Conservation (phyloP, 2,329 filamentous ascomycete genomes). For the Teratosphaeria viscida region DNA sequence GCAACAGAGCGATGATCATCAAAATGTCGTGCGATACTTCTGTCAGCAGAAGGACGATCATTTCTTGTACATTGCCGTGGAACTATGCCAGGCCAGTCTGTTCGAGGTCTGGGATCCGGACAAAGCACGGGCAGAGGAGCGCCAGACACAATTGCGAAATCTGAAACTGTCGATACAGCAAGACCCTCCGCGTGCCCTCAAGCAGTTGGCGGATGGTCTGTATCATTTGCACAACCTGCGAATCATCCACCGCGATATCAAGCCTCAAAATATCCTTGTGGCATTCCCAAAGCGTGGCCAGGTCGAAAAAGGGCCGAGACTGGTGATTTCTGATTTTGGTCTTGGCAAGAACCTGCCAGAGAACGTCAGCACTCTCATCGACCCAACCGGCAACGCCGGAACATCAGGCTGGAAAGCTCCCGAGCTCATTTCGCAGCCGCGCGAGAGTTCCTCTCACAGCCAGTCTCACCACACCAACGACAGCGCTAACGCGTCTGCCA, state of each 20-base stretch:
- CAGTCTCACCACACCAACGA: slow-evolving; percentile 31
- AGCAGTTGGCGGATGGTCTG: slow-evolving; percentile 83
- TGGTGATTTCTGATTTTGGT: slow-evolving; percentile 95
- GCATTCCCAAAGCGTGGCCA: slow-evolving; percentile 57
- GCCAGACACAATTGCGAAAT: slow-evolving; percentile 31
- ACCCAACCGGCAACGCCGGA: slow-evolving; percentile 86
- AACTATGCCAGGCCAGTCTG: slow-evolving; percentile 85
- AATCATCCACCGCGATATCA: slow-evolving; percentile 94
- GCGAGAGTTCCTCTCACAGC: slow-evolving; percentile 34
- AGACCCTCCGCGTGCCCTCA: slow-evolving; percentile 69
- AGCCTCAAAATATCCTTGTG: slow-evolving; percentile 94
- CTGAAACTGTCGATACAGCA: slow-evolving; percentile 62
- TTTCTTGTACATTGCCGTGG: slow-evolving; percentile 92
- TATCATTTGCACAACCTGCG: slow-evolving; percentile 81
- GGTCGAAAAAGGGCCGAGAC: slow-evolving; percentile 55
- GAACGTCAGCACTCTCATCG: slow-evolving; percentile 86
- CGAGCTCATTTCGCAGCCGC: slow-evolving; percentile 63
- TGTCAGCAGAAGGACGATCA: slow-evolving; percentile 79
- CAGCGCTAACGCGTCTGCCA: slow-evolving; percentile 47
- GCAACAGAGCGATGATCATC: slow-evolving; percentile 88
- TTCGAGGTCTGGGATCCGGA: slow-evolving; percentile 89
- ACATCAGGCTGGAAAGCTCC: slow-evolving; percentile 96
- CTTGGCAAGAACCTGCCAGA: slow-evolving; percentile 95
- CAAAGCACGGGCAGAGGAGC: slow-evolving; percentile 47
- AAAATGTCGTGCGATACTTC: slow-evolving; percentile 94